A percentile compares a stretch with the other conserved stretches of the same genome.
Conservation (phyloP, 2,329 filamentous ascomycete species). For the Sclerotinia spermophila region DNA sequence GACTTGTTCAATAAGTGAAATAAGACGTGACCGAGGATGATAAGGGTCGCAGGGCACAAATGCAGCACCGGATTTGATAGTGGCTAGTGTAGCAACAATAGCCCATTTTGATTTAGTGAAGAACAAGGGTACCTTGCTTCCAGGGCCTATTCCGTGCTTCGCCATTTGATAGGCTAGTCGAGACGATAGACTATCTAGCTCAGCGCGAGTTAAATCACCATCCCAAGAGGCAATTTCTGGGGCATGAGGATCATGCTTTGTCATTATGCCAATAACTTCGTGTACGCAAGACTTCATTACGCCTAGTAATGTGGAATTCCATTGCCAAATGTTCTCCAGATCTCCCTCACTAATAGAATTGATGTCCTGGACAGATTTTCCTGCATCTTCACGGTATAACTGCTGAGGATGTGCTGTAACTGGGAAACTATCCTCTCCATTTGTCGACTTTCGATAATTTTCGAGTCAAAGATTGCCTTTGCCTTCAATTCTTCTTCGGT, state of each 20-base stretch:
- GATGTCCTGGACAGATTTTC: neutral
- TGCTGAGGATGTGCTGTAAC: slow-evolving; percentile 3
- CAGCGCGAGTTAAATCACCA: slow-evolving; percentile 3
- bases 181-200: slow-evolving; percentile 7
- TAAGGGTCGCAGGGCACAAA: slow-evolving; percentile 37
- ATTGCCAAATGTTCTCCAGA: slow-evolving; percentile 13
- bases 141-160: slow-evolving; percentile 23
- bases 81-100: slow-evolving; percentile 33
- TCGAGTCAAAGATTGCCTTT: slow-evolving; percentile 10
- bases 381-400: neutral
- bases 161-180: slow-evolving; percentile 19
- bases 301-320: slow-evolving; percentile 23
- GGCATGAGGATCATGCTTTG: slow-evolving; percentile 19
- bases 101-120: slow-evolving; percentile 36
- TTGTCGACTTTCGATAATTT: neutral
- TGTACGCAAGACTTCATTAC: slow-evolving; percentile 26
- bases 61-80: slow-evolving; percentile 34
- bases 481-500: neutral
- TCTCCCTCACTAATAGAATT: slow-evolving; percentile 17
- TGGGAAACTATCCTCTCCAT: slow-evolving; percentile 13
- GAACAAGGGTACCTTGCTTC: slow-evolving; percentile 27
- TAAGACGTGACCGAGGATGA: slow-evolving; percentile 30
- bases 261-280: slow-evolving; percentile 22
- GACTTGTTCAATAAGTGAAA: slow-evolving; percentile 20
- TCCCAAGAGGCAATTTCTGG: slow-evolving; percentile 13